Conservation (phyloP, 2,329 filamentous ascomycete species). For the Pseudonectria foliicola region DNA sequence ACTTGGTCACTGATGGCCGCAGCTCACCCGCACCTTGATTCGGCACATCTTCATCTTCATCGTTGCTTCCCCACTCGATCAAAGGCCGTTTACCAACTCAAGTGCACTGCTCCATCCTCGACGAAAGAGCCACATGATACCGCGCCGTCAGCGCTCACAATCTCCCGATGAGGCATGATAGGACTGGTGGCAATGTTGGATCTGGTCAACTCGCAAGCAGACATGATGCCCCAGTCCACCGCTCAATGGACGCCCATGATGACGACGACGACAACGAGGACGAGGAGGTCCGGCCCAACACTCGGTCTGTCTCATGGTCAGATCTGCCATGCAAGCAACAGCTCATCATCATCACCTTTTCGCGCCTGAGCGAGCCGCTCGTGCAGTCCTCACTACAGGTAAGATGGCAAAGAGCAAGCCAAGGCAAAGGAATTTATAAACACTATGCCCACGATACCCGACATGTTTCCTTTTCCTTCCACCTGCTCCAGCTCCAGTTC, state of each 20-base stretch:
- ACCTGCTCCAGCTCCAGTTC: too few relatives aligned
- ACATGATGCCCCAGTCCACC: conserved; percentile 1
- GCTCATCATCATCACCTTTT: conserved; percentile 68
- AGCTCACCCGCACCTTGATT: too few relatives aligned
- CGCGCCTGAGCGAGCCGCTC: conserved; percentile 74
- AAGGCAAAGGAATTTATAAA: not conserved
- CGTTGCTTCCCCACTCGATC: too few relatives aligned
- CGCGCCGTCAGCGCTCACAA: not conserved
- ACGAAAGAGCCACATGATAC: too few relatives aligned
- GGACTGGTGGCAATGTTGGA: conserved; percentile 9
- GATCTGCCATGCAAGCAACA: conserved; percentile 72
- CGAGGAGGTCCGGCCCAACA: conserved; percentile 3
- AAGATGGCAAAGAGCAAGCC: conserved; percentile 4
- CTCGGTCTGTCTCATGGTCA: conserved; percentile 43
- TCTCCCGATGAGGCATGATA: conserved; percentile 15
- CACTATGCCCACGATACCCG: too few relatives aligned
- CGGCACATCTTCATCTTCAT: too few relatives aligned
- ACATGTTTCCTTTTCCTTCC: too few relatives aligned
- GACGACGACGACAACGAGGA: too few relatives aligned
- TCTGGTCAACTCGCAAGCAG: conserved; percentile 2
- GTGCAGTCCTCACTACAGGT: conserved; percentile 66
- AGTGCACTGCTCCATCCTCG: too few relatives aligned
- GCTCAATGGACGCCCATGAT: conserved; percentile 2
- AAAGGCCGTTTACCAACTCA: too few relatives aligned
- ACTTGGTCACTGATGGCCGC: too few relatives aligned